Base-by-base conservation (phyloP, 192 early-diverging fungal genomes). In the Mortierella hygrophila region DNA sequence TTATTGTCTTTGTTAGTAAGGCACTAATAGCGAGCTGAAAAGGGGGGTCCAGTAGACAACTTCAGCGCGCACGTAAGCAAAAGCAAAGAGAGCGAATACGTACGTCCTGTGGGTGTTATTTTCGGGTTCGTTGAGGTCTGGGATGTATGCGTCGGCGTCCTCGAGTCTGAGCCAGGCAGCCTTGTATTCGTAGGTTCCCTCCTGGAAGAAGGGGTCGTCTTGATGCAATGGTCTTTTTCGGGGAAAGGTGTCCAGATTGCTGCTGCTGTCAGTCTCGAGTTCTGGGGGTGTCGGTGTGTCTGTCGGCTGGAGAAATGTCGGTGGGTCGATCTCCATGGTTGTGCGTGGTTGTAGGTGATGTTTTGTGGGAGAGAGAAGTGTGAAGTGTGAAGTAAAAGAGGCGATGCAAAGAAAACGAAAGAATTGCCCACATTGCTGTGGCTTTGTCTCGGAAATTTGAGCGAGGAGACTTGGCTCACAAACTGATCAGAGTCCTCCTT, bases 131-230 rank as follows among this genome's bases (percentile, higher is more conserved):
- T 68, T 38, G 37, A 78, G 52, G 38, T 77, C 72, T 35, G 84
- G 76, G 40, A 81, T 65, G 46, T 78, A 86, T 18, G 79, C 75
- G 21, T 86, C 60, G 29, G 54, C 76, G 37, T 80, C 65, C 68
- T 80, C 69, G 29, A 86, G 76, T 18, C 79, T 70, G 16, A 86
- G 75, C 84, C 84, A 86, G 37, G 84, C 84, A 29, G 76, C 75
- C 37, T 86, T 86, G 75, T 86, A 86, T 35, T 86, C 84, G 32
- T 75, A 81, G 15, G 68, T 42, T 3, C 84, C 84, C 69, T 86
- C 84, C 15, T 81, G 75, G 49, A 86, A 86, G 54, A 86, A 86
- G 9, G 84, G 79, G n/a, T 86, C 84, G 72, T 81, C 84, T 70
- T 86, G 79, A n/a, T 21, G 60, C 54, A 76, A 54, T 15, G 76